These are phyloP conservation scores for Lecanosticta acicola DNA, from an alignment of 2,329 filamentous ascomycete genomes.

Conservation along the genomic window DNA sequence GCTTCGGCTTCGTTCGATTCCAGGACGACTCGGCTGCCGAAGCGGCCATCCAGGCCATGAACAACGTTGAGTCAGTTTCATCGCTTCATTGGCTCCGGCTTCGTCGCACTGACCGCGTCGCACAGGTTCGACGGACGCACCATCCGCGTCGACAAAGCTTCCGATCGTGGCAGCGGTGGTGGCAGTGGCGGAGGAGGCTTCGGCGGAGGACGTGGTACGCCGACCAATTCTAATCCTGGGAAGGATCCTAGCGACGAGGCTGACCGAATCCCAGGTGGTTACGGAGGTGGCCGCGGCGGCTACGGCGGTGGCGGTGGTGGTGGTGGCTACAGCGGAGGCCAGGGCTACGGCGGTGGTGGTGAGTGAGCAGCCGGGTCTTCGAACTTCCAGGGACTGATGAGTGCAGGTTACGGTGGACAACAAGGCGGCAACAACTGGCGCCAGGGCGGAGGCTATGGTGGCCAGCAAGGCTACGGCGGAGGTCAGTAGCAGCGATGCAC, in stretches of 20 bases:
- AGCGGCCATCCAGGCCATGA: constrained; percentile 71
- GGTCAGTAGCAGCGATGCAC: constrained; percentile 11
- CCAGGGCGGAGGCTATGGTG: constrained; percentile 21
- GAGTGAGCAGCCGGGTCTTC: neutral
- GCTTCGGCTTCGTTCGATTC: constrained; percentile 95
- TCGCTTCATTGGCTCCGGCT: neutral
- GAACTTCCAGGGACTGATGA: constrained; percentile 16
- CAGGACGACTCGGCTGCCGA: constrained; percentile 69
- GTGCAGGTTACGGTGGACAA: constrained; percentile 27
- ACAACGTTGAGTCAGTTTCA: constrained; percentile 74
- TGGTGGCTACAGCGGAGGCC: constrained; percentile 24
- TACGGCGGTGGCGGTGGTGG: constrained; percentile 22
- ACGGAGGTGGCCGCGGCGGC: constrained; percentile 20
- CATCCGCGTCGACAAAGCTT: constrained; percentile 94
- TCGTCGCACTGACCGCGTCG: constrained; percentile 4
- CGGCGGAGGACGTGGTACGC: constrained; percentile 34
- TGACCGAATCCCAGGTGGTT: constrained; percentile 12
- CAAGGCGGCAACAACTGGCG: constrained; percentile 28
- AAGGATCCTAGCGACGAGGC: neutral
- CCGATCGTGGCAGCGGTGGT: constrained; percentile 65
- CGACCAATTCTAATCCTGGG: neutral
- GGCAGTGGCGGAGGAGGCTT: constrained; percentile 48
- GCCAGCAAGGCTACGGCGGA: constrained; percentile 18
- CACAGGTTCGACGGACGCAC: constrained; percentile 83
- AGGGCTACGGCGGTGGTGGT: constrained; percentile 21